These are phyloP conservation scores for Hexamita inflata DNA, from an alignment of 208 protist genomes.

Conservation along the genomic window DNA sequence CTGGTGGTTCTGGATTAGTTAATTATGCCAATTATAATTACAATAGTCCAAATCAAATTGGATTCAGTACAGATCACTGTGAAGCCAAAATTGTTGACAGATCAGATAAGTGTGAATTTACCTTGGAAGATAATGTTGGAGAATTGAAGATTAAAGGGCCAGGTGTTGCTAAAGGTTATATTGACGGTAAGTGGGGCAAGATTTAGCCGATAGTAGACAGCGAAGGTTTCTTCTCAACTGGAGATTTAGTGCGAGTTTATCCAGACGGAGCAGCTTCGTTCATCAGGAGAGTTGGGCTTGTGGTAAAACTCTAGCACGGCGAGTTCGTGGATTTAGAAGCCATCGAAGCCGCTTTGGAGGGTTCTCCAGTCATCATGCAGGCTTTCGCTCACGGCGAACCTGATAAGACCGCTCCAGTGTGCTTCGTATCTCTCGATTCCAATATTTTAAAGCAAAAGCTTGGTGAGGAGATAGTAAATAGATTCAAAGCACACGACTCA, in stretches of 20 bases:
- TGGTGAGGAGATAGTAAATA: no score
- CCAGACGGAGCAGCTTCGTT: background rate
- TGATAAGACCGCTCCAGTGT: background rate
- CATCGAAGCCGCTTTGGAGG: conserved; percentile 13
- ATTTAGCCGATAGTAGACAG: background rate
- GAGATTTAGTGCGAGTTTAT: background rate
- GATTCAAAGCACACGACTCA: no score
- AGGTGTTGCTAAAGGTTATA: conserved; percentile 3
- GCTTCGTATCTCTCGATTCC: no score
- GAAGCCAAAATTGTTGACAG: conserved; percentile 25
- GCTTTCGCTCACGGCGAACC: conserved; percentile 15
- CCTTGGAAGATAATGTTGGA: background rate
- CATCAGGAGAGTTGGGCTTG: background rate
- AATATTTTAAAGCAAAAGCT: no score
- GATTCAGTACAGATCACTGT: no score
- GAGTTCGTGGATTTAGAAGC: conserved; percentile 9
- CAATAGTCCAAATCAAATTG: no score
- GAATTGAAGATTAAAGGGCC: conserved; percentile 14
- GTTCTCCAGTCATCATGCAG: background rate
- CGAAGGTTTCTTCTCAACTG: conserved; percentile 6
- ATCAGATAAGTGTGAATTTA: background rate
- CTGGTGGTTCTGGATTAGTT: background rate
- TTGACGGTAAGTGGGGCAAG: background rate
- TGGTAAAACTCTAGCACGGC: background rate
- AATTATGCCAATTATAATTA: no score